Evolutionary conservation across 1,284 basidiomycete species (phyloP), one percentile per base, ranked within the genome.

Genomic region (Ustilago shanxiensis): DNA sequence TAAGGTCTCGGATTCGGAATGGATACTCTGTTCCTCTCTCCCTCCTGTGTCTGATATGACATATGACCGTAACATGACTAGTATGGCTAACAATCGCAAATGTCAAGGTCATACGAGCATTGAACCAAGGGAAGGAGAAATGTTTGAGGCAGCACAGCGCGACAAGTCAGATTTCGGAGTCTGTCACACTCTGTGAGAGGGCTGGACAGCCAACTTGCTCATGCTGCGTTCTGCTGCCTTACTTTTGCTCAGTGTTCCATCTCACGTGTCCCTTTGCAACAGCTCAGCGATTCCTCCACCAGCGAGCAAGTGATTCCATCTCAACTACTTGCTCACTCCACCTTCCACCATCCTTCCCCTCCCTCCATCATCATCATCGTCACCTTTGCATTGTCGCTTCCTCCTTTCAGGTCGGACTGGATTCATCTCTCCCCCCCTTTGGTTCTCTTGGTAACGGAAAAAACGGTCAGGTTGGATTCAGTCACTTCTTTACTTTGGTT

Each of bases 401-500:
- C 20, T 49, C 24, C 14, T 49, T 49, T 49, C 47, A 49, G 47
- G 26, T 29, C 47, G 47, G n/a, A 49, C 47, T n/a, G 47, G 24
- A 9, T 18, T 28, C 47, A 49, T 28, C 6, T 20, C 26, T 24
- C 24, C 14, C 24, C 14, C 47, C 47, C 47, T 49, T 49, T 2
- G 47, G 22, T 49, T 28, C 26, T 49, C 26, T 49, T 49, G 47
- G 47, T 26, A 26, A 26, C 47, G 47, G 47, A 49, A 39, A 39
- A 33, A 37, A 37, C 41, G n/a, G 41, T 49, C 47, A 49, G 47
- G 47, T 26, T 26, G 47, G 47, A 49, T 49, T 14, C 47, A 16
- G 47, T 44, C 41, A 44, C 41, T 44, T 44, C 41, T 44, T 44
- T 44, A 44, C 41, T 44, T 44, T 44, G 41, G 47, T 24, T 49